These are phyloP conservation scores for Neurospora crassa DNA, from an alignment of 2,329 filamentous ascomycete genomes.

Conservation along the genomic window DNA sequence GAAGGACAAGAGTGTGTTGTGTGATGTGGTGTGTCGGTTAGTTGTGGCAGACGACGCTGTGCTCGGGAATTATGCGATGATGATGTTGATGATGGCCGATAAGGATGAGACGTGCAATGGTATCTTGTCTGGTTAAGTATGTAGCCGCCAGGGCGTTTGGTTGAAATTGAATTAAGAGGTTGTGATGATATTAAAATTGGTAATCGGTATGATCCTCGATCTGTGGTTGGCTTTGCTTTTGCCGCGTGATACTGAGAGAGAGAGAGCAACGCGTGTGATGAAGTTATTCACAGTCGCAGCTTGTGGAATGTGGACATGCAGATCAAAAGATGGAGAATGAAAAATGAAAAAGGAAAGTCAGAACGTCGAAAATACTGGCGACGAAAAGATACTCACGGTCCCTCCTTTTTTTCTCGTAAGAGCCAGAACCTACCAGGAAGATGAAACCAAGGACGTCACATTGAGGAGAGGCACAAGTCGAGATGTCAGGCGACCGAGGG, in stretches of 20 bases:
- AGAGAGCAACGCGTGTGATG: background rate
- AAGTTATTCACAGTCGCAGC: background rate
- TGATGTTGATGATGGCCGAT: background rate
- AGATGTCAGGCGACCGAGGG: background rate
- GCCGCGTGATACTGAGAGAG: background rate
- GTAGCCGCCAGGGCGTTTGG: background rate
- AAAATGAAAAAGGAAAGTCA: background rate
- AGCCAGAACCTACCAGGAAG: background rate
- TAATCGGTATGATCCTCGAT: background rate
- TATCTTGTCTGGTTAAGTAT: background rate
- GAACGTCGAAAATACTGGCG: background rate
- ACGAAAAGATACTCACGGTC: background rate
- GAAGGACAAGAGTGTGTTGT: background rate
- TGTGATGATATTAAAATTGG: background rate
- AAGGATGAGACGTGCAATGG: too few species aligned
- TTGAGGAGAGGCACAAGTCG: background rate
- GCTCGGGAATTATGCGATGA: background rate
- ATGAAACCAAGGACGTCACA: background rate
- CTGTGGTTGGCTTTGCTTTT: background rate
- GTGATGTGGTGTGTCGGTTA: background rate
- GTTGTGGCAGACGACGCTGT: background rate
- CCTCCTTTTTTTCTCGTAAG: background rate
- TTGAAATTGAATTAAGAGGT: background rate
- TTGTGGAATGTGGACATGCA: background rate
- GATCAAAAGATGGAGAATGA: background rate